Evolutionary conservation across 805 yeast species (phyloP), one percentile per base, ranked within the genome.

Genomic region (Hanseniaspora pseudoguilliermondii): DNA sequence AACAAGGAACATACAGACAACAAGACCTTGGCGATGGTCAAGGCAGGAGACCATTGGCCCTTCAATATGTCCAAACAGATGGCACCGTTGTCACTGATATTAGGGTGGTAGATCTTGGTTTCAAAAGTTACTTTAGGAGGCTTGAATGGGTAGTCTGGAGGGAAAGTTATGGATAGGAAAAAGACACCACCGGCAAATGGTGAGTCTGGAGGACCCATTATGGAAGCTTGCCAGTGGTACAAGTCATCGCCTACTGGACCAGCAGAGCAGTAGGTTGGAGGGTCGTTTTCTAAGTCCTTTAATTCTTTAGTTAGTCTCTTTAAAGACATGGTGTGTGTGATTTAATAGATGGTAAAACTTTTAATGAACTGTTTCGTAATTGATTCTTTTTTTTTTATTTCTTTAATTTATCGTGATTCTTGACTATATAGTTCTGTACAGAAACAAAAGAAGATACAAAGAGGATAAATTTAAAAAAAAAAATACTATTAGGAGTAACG

Each of bases 151-250:
- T 93, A 93, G 73, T 93, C 97, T 58, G 97, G 90, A 69, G 98
- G 98, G 85, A 93, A 93, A 71, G 89, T 95, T 70, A 93, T 89
- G 55, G 95, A 83, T 60, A 93, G 79, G 78, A 93, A 93, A 73
- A 93, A 93, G 47, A 91, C 96, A 66, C 97, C 98, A 61, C 91
- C 91, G 40, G 84, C 78, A 64, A 81, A 81, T 59, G 86, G 93
- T 49, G 96, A 86, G 73, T 93, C 97, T 63, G 95, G 80, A 52
- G 98, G 98, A 50, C 98, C 98, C 95, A 93, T 88, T 70, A 93
- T 93, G 46, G 97, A 90, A 43, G 97, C 98, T 75, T 93, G 97
- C 98, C 98, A 93, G 76, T 91, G 97, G 75, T 85, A 93, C 68
- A 91, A 76, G 71, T 91, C 98, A 65, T 93, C 97, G 49, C 97